A percentile compares a stretch with the other conserved stretches of the same genome.
Evolutionary conservation across 768 basidiomycete species (phyloP).

Genomic region (Suillus alpinus): DNA sequence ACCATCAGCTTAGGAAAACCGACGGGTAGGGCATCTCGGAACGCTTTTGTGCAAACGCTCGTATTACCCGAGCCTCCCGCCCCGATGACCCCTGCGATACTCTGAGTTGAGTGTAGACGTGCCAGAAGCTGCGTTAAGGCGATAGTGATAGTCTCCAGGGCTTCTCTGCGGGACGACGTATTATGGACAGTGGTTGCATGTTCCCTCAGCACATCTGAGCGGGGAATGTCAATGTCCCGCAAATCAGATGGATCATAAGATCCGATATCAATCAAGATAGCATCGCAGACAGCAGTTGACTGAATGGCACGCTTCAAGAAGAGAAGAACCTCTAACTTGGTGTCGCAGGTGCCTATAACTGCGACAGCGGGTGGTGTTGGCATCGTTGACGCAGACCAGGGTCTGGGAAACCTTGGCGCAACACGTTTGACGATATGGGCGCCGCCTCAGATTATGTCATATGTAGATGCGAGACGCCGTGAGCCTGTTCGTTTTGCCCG

Average conservation of each 20-base stretch:
- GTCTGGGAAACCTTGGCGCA: neutral
- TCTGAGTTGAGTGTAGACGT: constrained; percentile 8
- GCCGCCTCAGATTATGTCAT: constrained; percentile 19
- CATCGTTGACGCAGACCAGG: constrained; percentile 1
- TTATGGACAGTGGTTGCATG: constrained; percentile 1
- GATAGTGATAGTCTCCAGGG: constrained; percentile 17
- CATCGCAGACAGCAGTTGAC: constrained; percentile 14
- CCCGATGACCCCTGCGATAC: constrained; percentile 19
- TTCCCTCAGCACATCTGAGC: constrained; percentile 15
- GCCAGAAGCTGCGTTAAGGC: constrained; percentile 18
- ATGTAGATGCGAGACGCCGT: neutral
- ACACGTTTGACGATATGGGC: neutral
- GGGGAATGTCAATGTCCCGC: constrained; percentile 20
- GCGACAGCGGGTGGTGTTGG: constrained; percentile 14
- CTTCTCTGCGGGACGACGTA: constrained; percentile 8
- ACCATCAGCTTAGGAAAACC: constrained; percentile 30
- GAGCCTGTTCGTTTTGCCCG: neutral
- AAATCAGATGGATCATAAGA: constrained; percentile 13
- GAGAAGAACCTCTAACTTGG: constrained; percentile 21
- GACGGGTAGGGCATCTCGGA: constrained; percentile 20
- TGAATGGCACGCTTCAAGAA: constrained; percentile 20
- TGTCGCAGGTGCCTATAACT: constrained; percentile 29
- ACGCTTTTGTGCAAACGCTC: constrained; percentile 20
- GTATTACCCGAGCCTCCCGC: constrained; percentile 28
- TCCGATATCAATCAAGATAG: constrained; percentile 27